Base-by-base conservation (phyloP, 2,329 filamentous ascomycete genomes). In the Cladorrhinum sp. region DNA sequence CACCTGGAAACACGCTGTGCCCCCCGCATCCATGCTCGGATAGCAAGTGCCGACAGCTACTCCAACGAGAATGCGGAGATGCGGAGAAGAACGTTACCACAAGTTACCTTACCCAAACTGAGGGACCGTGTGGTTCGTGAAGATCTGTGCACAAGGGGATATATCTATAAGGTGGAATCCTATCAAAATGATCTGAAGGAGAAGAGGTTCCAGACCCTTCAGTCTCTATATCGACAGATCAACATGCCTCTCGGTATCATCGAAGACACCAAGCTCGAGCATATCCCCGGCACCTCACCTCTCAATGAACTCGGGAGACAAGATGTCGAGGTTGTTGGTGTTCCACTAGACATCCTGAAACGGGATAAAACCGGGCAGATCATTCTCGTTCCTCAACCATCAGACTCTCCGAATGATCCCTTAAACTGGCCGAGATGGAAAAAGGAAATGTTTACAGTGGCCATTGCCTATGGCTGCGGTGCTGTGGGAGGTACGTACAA, bases 311-410 rank as follows among this genome's bases (percentile, higher is more conserved):
- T 69, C 27, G 65, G 65, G 2, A 60, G 63, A 24, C 18, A 61
- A 18, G 66, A 66, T 12, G 3, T 64, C 23, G 67, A 67, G 9
- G 50, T 64, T 22, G 41, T 36, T 13, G 68, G 63, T 13, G 24
- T 66, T 20, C 63, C 66, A 54, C 48, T 57, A 1, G 59, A 60
- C 25, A 58, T 65, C 23, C 25, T 71, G 25, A 71, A 71, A 62
- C 69, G 68, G 55, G 70, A 71, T 38, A 57, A 64, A 23, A 66
- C 56, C 9, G 67, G 67, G 22, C 57, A 79, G 50, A 75, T 81
- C 55, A 73, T 79, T n/a, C 73, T 83, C n/a, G 75, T 77, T 10
- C 81, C 81, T 5, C 78, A 79, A 59, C 81, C 81, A 9, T 78
- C 77, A 8, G 72, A 75, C 50, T 78, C 76, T 16, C 76, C 77